Conservation (phyloP, 768 basidiomycete species). For the Suillus decipiens region DNA sequence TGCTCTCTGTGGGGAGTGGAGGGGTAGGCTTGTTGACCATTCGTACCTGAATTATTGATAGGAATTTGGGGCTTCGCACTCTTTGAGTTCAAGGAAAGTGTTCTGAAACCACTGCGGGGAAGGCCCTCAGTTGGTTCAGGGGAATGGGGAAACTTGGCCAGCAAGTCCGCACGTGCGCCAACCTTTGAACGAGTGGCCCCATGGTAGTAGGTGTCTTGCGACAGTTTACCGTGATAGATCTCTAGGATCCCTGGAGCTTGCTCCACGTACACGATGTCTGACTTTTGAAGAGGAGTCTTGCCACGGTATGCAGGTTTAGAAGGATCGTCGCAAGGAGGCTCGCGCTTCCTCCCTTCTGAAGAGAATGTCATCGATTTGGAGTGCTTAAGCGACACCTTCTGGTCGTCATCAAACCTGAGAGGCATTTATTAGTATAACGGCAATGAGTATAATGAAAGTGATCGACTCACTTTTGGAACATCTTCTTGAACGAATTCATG, state of each 20-base stretch:
- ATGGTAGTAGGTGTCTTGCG: background rate
- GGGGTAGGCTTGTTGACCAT: too few relatives aligned
- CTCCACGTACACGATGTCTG: conserved; percentile 13
- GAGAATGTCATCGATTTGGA: conserved; percentile 16
- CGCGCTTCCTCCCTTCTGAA: conserved; percentile 6
- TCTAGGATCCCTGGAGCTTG: conserved; percentile 7
- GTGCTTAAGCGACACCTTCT: conserved; percentile 12
- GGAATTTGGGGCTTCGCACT: too few relatives aligned
- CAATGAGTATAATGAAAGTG: too few relatives aligned
- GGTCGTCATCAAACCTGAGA: conserved; percentile 5
- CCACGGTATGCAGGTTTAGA: conserved; percentile 13
- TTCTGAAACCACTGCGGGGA: conserved; percentile 3
- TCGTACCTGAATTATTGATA: too few relatives aligned
- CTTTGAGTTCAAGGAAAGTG: conserved; percentile 12
- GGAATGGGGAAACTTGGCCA: conserved; percentile 12
- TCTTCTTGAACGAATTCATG: background rate
- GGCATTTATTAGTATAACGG: background rate
- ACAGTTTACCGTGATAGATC: conserved; percentile 1
- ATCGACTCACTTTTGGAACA: too few relatives aligned
- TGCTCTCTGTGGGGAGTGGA: too few relatives aligned
- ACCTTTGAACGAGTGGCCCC: background rate
- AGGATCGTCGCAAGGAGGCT: background rate
- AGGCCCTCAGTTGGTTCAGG: conserved; percentile 13
- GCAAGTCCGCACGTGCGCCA: conserved; percentile 5
- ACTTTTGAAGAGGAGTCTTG: conserved; percentile 15